Evolutionary conservation across 345 rosid species (phyloP), one percentile per base, ranked within the genome.

Genomic region (Dimocarpus longan): DNA sequence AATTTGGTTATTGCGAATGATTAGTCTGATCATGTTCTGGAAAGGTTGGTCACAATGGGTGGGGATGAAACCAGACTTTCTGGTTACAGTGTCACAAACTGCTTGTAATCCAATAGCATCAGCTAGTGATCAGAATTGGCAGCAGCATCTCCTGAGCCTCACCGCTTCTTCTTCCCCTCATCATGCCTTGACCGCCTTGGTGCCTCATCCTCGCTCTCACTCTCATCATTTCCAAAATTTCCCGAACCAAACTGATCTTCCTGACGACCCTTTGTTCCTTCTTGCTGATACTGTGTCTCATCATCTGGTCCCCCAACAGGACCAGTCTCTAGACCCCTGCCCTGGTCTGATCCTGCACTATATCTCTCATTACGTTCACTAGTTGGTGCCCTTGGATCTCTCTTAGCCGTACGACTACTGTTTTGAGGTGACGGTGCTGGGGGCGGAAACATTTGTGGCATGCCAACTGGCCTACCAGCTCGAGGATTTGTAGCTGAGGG

Each of bases 161-260:
- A 84, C 16, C 88, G 83, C 76, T 88, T 91, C 88, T 92, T 93
- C 89, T 90, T 92, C 80, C 91, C 97, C 84, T 94, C 95, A n/a
- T 98, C 97, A 16, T 96, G 95, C 81, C 99, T 91, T 12, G 98
- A 94, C 71, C 99, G 84, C 87, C 99, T 90, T 8, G 99, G 99
- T 73, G 99, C 99, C 74, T 96, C 97, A 60, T 92, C 96, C 84
- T 92, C 94, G 8, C 97, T 95, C 80, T 91, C 98, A 50, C 93
- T 96, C 48, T 94, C 98, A 24, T 88, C 90, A 40, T 93, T 92
- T 79, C 89, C 86, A 68, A 88, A 54, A 84, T 87, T 89, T 64
- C 88, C 86, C 1, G 84, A 69, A 66, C 87, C 90, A 71, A 81
- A 81, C 57, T 89, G 93, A 79, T 86, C 89, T 65, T 83, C 93